Conservation (phyloP, 2,329 filamentous ascomycete genomes). For the Aspergillus sp. region DNA sequence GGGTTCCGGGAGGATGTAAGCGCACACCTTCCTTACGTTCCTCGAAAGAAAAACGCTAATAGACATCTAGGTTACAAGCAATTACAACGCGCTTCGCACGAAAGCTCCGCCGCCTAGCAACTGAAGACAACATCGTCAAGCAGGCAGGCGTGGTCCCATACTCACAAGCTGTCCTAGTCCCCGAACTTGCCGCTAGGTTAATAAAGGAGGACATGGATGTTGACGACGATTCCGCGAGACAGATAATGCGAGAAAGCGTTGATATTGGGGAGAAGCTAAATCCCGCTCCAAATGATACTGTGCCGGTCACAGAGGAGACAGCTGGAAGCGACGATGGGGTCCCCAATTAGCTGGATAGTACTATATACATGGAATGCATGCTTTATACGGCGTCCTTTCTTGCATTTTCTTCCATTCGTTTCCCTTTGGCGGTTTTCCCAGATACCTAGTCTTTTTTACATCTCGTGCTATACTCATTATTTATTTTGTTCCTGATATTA, state of each 20-base stretch:
- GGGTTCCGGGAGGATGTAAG: constrained; percentile 70
- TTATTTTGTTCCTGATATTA: background rate
- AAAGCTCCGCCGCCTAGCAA: constrained; percentile 61
- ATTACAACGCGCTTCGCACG: constrained; percentile 62
- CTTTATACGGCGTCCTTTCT: background rate
- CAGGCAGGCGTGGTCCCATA: constrained; percentile 67
- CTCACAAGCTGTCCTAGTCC: constrained; percentile 73
- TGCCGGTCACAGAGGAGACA: constrained; percentile 30
- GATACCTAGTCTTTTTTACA: background rate
- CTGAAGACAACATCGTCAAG: constrained; percentile 65
- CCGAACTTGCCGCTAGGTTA: constrained; percentile 60
- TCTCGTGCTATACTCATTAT: background rate
- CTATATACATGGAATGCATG: background rate
- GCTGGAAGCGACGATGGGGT: background rate
- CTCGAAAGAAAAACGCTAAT: constrained; percentile 12
- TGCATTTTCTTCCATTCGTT: background rate
- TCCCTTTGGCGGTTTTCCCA: background rate
- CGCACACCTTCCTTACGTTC: constrained; percentile 2
- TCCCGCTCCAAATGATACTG: constrained; percentile 61
- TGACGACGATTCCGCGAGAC: constrained; percentile 46
- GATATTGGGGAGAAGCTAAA: constrained; percentile 67
- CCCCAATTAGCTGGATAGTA: background rate
- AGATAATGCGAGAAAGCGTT: constrained; percentile 66
- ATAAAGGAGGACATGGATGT: constrained; percentile 61
- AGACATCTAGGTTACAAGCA: constrained; percentile 48